Percentiles rank a stretch among this genome's conserved stretches.
Evolutionary conservation across 2,329 filamentous ascomycete species (phyloP).

Genomic region (Didymella glomerata): DNA sequence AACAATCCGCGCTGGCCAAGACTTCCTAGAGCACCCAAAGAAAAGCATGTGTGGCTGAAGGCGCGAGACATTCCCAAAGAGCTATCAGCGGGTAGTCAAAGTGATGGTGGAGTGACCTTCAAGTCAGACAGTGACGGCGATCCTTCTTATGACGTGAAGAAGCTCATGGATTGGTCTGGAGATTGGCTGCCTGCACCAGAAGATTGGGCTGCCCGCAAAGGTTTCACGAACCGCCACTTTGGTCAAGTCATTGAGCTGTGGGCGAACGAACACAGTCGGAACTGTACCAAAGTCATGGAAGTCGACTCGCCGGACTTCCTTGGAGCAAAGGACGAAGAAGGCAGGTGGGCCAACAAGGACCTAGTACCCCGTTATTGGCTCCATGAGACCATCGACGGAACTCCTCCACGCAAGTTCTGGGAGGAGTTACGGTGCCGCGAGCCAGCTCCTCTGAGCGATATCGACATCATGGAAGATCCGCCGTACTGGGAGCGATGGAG

Average conservation of each 20-base stretch:
- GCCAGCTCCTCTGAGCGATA: constrained; percentile 36
- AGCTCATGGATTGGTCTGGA: constrained; percentile 57
- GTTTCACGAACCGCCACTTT: constrained; percentile 43
- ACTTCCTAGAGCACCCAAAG: constrained; percentile 14
- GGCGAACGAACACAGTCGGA: constrained; percentile 31
- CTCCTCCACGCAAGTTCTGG: constrained; percentile 40
- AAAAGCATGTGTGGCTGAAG: constrained; percentile 39
- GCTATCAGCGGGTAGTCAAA: constrained; percentile 26
- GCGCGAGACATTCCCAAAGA: constrained; percentile 37
- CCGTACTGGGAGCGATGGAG: constrained; percentile 48
- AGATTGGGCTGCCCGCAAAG: constrained; percentile 56
- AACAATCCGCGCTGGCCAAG: constrained; percentile 33
- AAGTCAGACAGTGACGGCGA: constrained; percentile 45
- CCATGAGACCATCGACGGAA: constrained; percentile 33
- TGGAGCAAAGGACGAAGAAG: background rate
- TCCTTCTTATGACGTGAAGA: constrained; percentile 46
- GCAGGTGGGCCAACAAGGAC: constrained; percentile 27
- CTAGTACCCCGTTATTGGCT: constrained; percentile 45
- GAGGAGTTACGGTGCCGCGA: constrained; percentile 28
- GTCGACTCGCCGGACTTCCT: constrained; percentile 13
- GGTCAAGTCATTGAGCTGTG: constrained; percentile 46
- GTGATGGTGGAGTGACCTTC: constrained; percentile 34
- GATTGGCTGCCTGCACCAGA: constrained; percentile 57
- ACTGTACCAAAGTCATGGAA: constrained; percentile 22
- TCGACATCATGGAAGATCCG: constrained; percentile 28